Percentiles rank a stretch among this genome's conserved stretches.
These are phyloP conservation scores for Sonneratia caseolaris DNA, from an alignment of 345 rosid genomes.

Conservation along the genomic window DNA sequence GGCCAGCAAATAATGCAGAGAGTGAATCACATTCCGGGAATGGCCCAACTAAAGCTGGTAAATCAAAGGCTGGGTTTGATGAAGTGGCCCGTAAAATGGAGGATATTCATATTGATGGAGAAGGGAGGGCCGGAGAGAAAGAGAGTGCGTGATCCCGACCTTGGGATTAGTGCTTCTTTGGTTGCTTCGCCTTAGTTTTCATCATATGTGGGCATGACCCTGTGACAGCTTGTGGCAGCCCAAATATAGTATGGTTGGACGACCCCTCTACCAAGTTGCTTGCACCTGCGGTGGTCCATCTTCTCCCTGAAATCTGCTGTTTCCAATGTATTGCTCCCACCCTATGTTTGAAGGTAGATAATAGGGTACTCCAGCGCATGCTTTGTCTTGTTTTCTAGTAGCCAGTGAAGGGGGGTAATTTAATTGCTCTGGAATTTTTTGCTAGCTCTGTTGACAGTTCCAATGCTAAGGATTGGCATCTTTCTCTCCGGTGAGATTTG, in stretches of 20 bases:
- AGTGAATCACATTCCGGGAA: slow-evolving; percentile 16
- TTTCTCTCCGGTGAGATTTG: no score
- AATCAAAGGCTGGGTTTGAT: slow-evolving; percentile 20
- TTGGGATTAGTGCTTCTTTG: not conserved
- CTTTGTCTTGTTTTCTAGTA: not conserved
- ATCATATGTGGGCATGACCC: not conserved
- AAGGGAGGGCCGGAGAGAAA: slow-evolving; percentile 17
- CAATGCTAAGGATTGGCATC: no score
- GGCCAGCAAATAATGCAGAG: slow-evolving; percentile 27
- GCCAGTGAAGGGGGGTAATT: not conserved
- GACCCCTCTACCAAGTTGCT: not conserved
- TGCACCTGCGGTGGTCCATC: not conserved
- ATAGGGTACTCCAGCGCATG: not conserved
- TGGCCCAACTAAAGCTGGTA: slow-evolving; percentile 15
- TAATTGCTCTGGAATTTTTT: not conserved
- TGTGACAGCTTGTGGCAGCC: not conserved
- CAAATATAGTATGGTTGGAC: not conserved
- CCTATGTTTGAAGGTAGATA: not conserved
- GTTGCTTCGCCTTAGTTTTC: not conserved
- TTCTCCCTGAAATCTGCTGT: not conserved
- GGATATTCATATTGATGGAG: slow-evolving; percentile 20
- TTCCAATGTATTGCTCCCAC: not conserved
- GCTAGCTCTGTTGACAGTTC: not conserved
- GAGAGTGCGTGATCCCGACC: slow-evolving; percentile 9
- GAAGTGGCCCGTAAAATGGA: slow-evolving; percentile 21